Evolutionary conservation across 148 eudicot genomes (phyloP).

Genomic region (Persicaria maculosa): DNA sequence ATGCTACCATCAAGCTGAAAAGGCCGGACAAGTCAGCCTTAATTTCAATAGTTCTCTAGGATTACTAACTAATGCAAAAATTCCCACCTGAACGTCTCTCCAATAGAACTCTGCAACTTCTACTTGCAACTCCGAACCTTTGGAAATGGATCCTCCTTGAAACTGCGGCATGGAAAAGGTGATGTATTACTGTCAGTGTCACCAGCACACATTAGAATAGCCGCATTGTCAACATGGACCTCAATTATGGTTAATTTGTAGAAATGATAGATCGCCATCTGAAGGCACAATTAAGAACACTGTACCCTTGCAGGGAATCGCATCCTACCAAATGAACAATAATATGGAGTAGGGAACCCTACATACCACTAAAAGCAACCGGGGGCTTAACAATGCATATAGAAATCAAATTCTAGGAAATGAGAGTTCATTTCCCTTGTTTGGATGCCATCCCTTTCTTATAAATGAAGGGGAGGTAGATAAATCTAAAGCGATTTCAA

Average conservation of each 20-base stretch:
- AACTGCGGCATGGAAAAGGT: slow-evolving; percentile 38
- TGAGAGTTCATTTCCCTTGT: not conserved
- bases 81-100: slow-evolving; percentile 72
- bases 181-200: slow-evolving; percentile 8
- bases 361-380: not conserved
- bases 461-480: not conserved
- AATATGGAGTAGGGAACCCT: not conserved
- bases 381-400: not conserved
- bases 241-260: too few species aligned
- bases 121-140: slow-evolving; percentile 85
- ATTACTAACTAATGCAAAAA: not conserved
- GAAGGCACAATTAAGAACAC: too few species aligned
- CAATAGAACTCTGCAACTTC: slow-evolving; percentile 90
- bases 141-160: slow-evolving; percentile 76
- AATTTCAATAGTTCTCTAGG: slow-evolving; percentile 3
- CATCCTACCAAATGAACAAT: not conserved
- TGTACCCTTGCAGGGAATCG: too few species aligned
- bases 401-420: not conserved
- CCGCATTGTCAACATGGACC: not conserved
- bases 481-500: not conserved
- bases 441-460: not conserved
- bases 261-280: too few species aligned
- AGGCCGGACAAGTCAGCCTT: slow-evolving; percentile 27
- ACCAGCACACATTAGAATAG: not conserved
- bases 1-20: slow-evolving; percentile 84